Conservation (phyloP, 306 rosid species). For the Vigna radiata region DNA sequence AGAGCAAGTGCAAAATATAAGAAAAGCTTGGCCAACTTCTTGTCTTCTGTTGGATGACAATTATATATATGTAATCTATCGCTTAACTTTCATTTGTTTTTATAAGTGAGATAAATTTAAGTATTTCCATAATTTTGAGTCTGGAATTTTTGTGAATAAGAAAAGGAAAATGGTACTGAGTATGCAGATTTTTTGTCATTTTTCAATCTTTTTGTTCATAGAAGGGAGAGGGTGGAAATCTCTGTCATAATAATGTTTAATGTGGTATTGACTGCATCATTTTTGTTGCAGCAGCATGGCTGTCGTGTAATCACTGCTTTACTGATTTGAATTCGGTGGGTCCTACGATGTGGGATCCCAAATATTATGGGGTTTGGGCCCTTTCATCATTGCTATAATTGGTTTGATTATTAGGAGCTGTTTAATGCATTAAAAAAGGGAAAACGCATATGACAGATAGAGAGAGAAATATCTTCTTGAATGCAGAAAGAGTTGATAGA, state of each 20-base stretch:
- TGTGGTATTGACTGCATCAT: constrained; percentile 40
- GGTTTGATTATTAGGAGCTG: constrained; percentile 45
- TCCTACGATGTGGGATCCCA: constrained; percentile 38
- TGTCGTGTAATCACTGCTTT: constrained; percentile 47
- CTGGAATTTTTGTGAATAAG: no score
- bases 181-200: no score
- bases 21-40: background rate
- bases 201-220: no score
- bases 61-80: background rate
- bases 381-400: constrained; percentile 51
- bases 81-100: no score
- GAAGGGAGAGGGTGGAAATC: constrained; percentile 1
- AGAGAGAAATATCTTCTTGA: background rate
- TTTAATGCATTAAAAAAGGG: constrained; percentile 33
- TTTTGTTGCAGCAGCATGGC: constrained; percentile 50
- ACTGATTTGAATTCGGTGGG: constrained; percentile 34
- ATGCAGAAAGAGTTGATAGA: constrained; percentile 7
- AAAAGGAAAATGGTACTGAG: no score
- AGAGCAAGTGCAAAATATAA: background rate
- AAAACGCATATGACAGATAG: background rate
- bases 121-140: no score
- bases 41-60: constrained; percentile 20
- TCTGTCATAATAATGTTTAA: constrained; percentile 34
- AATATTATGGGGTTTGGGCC: constrained; percentile 46
- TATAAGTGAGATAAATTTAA: no score